These are phyloP conservation scores for Chalaropsis thielavioides DNA, from an alignment of 2,329 filamentous ascomycete genomes.

Conservation along the genomic window DNA sequence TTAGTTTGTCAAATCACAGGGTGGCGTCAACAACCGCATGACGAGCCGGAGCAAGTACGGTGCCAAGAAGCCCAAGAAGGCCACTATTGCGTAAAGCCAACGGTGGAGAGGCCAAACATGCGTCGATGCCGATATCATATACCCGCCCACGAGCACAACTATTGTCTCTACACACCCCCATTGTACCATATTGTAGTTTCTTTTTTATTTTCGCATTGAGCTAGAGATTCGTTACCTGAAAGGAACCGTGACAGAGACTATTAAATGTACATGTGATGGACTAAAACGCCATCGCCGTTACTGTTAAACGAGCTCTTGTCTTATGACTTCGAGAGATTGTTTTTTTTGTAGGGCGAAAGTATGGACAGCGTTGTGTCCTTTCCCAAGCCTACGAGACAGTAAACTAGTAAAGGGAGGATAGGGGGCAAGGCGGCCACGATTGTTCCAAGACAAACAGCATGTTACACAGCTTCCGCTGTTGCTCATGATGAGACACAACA, in stretches of 20 bases:
- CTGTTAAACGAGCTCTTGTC: background rate
- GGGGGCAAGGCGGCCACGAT: no score
- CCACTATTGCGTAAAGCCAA: slow-evolving; percentile 35
- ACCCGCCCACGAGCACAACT: background rate
- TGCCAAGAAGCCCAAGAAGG: slow-evolving; percentile 94
- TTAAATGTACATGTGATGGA: background rate
- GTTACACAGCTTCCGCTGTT: no score
- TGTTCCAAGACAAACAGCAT: no score
- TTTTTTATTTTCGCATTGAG: background rate
- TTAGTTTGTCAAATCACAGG: slow-evolving; percentile 35
- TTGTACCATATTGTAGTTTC: slow-evolving; percentile 16
- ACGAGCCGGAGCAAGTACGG: slow-evolving; percentile 91
- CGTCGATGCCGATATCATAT: background rate
- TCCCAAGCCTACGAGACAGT: no score
- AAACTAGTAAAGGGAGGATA: no score
- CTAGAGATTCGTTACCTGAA: background rate
- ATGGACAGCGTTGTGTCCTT: no score
- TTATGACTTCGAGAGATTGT: background rate
- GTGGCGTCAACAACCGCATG: slow-evolving; percentile 73
- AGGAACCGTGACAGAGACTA: background rate
- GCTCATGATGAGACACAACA: no score
- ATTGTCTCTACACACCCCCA: background rate
- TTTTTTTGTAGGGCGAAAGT: no score
- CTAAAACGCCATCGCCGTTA: background rate
- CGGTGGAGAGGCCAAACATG: background rate